Evolutionary conservation across 1,284 basidiomycete genomes (phyloP).

Genomic region (Irpex rosettiformis): DNA sequence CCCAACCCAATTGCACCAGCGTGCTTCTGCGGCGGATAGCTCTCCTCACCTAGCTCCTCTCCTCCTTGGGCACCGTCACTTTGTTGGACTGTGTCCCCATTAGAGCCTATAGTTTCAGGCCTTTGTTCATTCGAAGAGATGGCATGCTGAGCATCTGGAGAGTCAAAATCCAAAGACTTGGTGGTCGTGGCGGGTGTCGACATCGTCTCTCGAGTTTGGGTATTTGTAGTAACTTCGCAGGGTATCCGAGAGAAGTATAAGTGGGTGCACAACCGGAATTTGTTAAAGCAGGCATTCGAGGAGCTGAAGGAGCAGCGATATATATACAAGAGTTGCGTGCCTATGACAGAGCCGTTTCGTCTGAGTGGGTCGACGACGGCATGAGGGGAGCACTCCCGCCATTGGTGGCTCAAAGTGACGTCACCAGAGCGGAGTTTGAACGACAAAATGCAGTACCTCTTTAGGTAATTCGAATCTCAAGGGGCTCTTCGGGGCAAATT

Average conservation of each 20-base stretch:
- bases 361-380: not conserved
- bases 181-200: not conserved
- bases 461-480: too few relatives aligned
- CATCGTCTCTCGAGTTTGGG: not conserved
- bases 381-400: too few relatives aligned
- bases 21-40: slow-evolving; percentile 36
- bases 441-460: too few relatives aligned
- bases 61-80: not conserved
- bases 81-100: too few relatives aligned
- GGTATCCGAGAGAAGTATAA: not conserved
- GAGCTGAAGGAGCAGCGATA: too few relatives aligned
- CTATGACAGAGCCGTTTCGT: not conserved
- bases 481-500: too few relatives aligned
- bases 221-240: not conserved
- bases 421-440: too few relatives aligned
- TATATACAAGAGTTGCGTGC: not conserved
- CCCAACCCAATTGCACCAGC: slow-evolving; percentile 40
- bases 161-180: not conserved
- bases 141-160: not conserved
- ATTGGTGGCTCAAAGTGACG: too few relatives aligned
- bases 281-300: not conserved
- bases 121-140: too few relatives aligned
- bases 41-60: slow-evolving; percentile 4
- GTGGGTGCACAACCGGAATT: too few relatives aligned
- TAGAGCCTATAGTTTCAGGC: too few relatives aligned